phyloP scores from a whole-genome alignment of 2,329 filamentous ascomycete genomes.

The Hysterium pulicare region DNA sequence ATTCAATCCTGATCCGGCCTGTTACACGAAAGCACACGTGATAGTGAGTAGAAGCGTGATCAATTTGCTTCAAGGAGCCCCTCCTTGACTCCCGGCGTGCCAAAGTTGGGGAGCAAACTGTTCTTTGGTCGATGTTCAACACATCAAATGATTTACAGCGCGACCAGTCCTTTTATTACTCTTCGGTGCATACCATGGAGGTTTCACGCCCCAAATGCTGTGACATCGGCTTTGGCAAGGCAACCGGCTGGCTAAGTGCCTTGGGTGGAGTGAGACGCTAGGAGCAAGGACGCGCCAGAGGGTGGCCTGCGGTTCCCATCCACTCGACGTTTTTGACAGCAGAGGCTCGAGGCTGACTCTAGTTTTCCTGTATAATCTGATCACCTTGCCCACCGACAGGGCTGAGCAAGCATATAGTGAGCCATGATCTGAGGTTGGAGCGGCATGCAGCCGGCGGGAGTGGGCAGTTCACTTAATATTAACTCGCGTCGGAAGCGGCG shows the following conservation, averaged over 20 bases:
- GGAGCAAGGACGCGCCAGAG: not conserved
- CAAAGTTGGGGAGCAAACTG: not conserved
- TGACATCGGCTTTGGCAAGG: conserved; percentile 10
- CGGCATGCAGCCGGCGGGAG: too few species aligned
- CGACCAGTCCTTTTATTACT: conserved; percentile 1
- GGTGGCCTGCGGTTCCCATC: not conserved
- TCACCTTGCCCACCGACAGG: not conserved
- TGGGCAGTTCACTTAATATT: too few species aligned
- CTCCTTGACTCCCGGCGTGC: not conserved
- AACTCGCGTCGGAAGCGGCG: too few species aligned
- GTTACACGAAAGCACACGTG: too few species aligned
- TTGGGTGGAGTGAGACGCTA: not conserved
- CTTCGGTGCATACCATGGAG: conserved; percentile 6
- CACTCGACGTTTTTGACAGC: not conserved
- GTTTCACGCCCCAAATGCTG: conserved; percentile 10
- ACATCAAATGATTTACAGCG: not conserved
- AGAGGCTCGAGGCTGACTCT: conserved; percentile 10
- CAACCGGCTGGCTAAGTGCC: not conserved
- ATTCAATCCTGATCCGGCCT: too few species aligned
- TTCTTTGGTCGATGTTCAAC: not conserved
- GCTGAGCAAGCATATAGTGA: not conserved
- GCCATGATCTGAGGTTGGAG: too few species aligned
- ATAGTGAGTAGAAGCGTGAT: not conserved
- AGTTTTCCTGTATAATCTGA: conserved; percentile 8
- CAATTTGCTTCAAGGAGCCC: conserved; percentile 1